Evolutionary conservation across 78 protist species (phyloP).

Genomic region (Anaeramoeba ignava): DNA sequence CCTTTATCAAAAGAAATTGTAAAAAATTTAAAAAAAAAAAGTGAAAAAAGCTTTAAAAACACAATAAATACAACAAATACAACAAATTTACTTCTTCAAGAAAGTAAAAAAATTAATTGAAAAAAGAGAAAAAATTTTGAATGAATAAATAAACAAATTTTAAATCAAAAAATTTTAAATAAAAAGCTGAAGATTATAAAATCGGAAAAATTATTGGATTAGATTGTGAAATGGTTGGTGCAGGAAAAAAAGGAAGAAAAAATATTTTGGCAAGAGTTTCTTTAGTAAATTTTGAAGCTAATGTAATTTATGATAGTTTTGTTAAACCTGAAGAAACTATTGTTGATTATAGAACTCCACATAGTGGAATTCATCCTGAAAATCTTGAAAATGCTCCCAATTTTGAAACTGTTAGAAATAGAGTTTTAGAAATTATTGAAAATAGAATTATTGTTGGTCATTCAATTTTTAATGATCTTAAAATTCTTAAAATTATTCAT

Average conservation of each 20-base stretch:
- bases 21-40: no score
- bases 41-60: no score
- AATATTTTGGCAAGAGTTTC: not conserved
- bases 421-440: not conserved
- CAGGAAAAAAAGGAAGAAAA: not conserved
- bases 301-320: not conserved
- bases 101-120: no score
- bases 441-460: not conserved
- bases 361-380: not conserved
- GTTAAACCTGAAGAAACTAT: not conserved
- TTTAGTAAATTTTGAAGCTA: not conserved
- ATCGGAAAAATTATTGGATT: not conserved
- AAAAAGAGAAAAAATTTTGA: no score
- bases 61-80: no score
- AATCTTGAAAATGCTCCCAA: not conserved
- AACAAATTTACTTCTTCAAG: no score
- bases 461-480: not conserved
- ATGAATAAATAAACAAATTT: no score
- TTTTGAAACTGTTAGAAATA: not conserved
- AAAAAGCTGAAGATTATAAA: no score
- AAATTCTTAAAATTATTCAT: not conserved
- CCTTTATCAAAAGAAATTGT: no score
- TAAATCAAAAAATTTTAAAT: no score
- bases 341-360: not conserved
- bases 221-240: not conserved